These are phyloP conservation scores for Xerocomellus chrysenteron DNA, from an alignment of 768 basidiomycete species.

Conservation along the genomic window DNA sequence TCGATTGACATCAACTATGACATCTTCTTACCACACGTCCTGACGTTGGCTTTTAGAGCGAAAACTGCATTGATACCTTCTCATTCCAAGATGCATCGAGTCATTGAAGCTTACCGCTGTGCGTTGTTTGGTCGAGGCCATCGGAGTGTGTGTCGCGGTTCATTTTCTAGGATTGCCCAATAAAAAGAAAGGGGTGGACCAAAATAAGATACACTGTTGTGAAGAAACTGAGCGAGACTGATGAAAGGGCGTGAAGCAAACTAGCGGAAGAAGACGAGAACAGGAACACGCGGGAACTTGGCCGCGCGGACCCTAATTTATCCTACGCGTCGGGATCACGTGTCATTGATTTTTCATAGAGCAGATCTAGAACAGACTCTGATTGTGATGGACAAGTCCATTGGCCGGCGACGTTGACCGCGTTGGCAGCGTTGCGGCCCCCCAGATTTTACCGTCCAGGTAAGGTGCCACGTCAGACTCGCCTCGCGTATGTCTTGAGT, in stretches of 20 bases:
- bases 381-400: neutral
- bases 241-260: conserved; percentile 29
- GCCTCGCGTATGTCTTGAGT: neutral
- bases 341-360: conserved; percentile 17
- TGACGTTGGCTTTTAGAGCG: conserved; percentile 1
- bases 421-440: neutral
- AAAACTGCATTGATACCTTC: neutral
- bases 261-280: conserved; percentile 16
- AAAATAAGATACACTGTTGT: conserved; percentile 4
- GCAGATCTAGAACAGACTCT: neutral
- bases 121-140: conserved; percentile 39
- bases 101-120: conserved; percentile 30
- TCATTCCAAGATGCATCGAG: neutral
- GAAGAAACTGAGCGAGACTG: conserved; percentile 13
- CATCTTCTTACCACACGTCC: conserved; percentile 10
- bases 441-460: conserved; percentile 1
- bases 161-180: conserved; percentile 20
- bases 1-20: neutral
- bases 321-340: conserved; percentile 30
- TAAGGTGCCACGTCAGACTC: conserved; percentile 4
- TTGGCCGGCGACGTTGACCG: neutral
- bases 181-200: conserved; percentile 15
- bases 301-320: conserved; percentile 24
- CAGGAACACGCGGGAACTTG: conserved; percentile 29
- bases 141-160: conserved; percentile 39